phyloP scores from a whole-genome alignment of 805 yeast genomes.

The Metschnikowia similis region DNA sequence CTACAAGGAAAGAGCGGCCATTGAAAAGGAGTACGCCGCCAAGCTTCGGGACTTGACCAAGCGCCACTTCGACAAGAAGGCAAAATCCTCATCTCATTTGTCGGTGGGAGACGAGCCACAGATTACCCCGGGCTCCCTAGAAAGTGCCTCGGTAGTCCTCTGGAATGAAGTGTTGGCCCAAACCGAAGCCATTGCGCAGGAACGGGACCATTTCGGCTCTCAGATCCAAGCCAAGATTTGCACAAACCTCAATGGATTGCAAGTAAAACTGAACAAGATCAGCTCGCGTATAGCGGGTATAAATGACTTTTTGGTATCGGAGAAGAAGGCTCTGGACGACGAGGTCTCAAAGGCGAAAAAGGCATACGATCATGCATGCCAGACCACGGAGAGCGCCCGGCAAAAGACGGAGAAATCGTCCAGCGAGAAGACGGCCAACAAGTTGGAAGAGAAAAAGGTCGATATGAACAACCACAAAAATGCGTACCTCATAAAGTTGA shows the following conservation, averaged over 20 bases:
- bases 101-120: slow-evolving; percentile 90
- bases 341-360: slow-evolving; percentile 64
- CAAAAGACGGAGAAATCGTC: slow-evolving; percentile 60
- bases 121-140: slow-evolving; percentile 92
- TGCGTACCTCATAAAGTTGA: slow-evolving; percentile 72
- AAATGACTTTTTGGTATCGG: slow-evolving; percentile 51
- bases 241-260: slow-evolving; percentile 54
- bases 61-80: slow-evolving; percentile 72
- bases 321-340: slow-evolving; percentile 47
- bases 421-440: slow-evolving; percentile 48
- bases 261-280: slow-evolving; percentile 49
- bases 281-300: slow-evolving; percentile 54
- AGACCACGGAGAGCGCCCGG: slow-evolving; percentile 74
- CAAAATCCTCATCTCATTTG: slow-evolving; percentile 58
- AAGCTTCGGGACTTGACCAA: slow-evolving; percentile 60
- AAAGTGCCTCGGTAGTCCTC: slow-evolving; percentile 77
- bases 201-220: slow-evolving; percentile 52
- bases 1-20: slow-evolving; percentile 73
- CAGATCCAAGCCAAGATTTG: slow-evolving; percentile 60
- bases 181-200: slow-evolving; percentile 74
- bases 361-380: slow-evolving; percentile 77
- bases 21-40: slow-evolving; percentile 79
- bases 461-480: slow-evolving; percentile 92
- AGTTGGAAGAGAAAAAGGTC: slow-evolving; percentile 55
- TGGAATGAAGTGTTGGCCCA: slow-evolving; percentile 87